Evolutionary conservation across 768 basidiomycete species (phyloP), one percentile per base, ranked within the genome.

Genomic region (Leccinum rimulosum): DNA sequence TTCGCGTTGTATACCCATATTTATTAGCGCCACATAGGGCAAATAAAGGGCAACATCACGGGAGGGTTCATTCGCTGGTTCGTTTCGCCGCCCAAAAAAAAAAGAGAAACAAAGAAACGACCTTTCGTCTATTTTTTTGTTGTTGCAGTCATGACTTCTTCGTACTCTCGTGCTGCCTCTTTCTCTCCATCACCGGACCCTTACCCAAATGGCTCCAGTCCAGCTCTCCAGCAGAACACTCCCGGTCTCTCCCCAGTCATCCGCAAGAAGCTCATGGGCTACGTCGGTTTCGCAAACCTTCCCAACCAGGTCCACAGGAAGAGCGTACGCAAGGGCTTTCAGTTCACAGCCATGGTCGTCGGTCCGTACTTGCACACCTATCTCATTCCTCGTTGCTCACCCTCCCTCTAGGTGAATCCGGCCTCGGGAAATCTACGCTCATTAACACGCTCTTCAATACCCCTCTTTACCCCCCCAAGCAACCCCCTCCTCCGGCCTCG

Each of bases 241-340:
- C 49, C 69, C 15, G 73, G 68, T 19, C 27, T 72, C 38, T 64
- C 77, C 54, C 70, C 76, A 59, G 76, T 82, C 68, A 81, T 82
- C 64, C 89, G 91, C 77, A 95, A 94, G 86, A 95, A 95, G 79
- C 81, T 95, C 68, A 92, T 90, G 85, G 92, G 93, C 69, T 95
- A 93, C 73, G 93, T 96, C 60, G 93, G 93, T 54, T 96, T 99
- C 72, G 93, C 95, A 72, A 98, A 97, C 76, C 84, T 99, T 53
- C 97, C 97, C 52, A 98, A 99, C 83, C 97, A 99, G 76, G 96
- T 98, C 49, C 97, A 99, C 79, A 89, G 97, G 77, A 93, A 97
- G 80, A 96, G 94, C 69, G 91, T 97, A 51, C 84, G 94, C 80
- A 98, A 95, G 77, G 96, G 97, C 49, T 99, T 98, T 83, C 93